These are phyloP conservation scores for Blastobotrys robertii DNA, from an alignment of 805 yeast species.

Conservation along the genomic window DNA sequence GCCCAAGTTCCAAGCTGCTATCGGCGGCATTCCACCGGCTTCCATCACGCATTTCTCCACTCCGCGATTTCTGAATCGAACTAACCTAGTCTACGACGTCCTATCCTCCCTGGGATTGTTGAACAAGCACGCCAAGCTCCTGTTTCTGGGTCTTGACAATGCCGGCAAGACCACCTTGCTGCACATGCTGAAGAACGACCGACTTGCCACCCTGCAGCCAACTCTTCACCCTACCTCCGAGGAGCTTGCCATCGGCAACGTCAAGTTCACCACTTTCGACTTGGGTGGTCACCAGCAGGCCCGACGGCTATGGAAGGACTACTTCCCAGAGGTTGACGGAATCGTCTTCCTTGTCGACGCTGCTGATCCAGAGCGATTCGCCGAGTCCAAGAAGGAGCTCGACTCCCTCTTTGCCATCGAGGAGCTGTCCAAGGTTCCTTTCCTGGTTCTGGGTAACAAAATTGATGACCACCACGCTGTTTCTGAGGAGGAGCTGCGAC, in stretches of 20 bases:
- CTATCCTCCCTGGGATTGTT: conserved; percentile 71
- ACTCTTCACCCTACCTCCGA: conserved; percentile 97
- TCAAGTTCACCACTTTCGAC: conserved; percentile 95
- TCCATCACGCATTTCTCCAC: no score
- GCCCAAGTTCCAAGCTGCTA: no score
- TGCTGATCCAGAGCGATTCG: conserved; percentile 91
- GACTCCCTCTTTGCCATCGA: conserved; percentile 89
- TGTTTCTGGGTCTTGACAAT: conserved; percentile 93
- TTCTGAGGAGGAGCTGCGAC: conserved; percentile 86
- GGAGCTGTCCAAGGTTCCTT: conserved; percentile 83
- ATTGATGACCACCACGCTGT: conserved; percentile 93
- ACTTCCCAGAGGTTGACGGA: conserved; percentile 98
- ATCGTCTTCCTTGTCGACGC: conserved; percentile 95
- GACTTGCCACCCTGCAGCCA: conserved; percentile 96
- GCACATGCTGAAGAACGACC: conserved; percentile 85
- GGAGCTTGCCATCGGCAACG: conserved; percentile 92
- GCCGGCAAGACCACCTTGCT: conserved; percentile 93
- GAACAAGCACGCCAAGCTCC: conserved; percentile 93
- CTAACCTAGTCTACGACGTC: conserved; percentile 53
- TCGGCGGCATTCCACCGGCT: no score
- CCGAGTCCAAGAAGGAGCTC: conserved; percentile 89
- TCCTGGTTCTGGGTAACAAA: conserved; percentile 90
- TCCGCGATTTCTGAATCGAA: neutral
- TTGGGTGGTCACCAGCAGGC: conserved; percentile 99
- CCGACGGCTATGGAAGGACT: conserved; percentile 98